Percentiles rank a stretch among this genome's conserved stretches.
These are phyloP conservation scores for Pythium aphanidermatum DNA, from an alignment of 352 stramenopile species.

Conservation along the genomic window DNA sequence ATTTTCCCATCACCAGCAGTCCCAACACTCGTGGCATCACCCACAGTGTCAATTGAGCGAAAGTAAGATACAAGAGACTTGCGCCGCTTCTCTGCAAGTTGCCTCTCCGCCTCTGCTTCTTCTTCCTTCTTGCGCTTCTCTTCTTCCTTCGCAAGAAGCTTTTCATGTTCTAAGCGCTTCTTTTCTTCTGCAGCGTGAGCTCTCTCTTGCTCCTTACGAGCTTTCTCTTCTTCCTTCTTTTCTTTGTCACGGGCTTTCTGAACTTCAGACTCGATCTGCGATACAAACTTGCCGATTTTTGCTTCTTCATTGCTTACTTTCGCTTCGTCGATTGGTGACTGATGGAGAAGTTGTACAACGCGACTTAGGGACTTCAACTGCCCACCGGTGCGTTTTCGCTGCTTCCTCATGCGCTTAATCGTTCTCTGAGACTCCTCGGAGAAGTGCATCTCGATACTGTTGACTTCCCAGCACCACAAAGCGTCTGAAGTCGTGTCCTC, in stretches of 20 bases:
- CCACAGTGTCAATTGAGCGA: slow-evolving; percentile 26
- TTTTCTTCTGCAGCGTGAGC: slow-evolving; percentile 44
- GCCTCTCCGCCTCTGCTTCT: slow-evolving; percentile 38
- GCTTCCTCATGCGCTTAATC: slow-evolving; percentile 74
- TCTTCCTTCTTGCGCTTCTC: slow-evolving; percentile 57
- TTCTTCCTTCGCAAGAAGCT: slow-evolving; percentile 50
- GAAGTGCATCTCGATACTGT: slow-evolving; percentile 69
- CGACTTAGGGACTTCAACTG: slow-evolving; percentile 65
- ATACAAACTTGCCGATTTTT: slow-evolving; percentile 74
- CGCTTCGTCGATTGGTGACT: slow-evolving; percentile 60
- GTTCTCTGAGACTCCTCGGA: slow-evolving; percentile 56
- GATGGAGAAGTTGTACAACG: slow-evolving; percentile 62
- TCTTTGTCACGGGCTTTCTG: slow-evolving; percentile 45
- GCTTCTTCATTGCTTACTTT: slow-evolving; percentile 79
- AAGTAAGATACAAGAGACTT: slow-evolving; percentile 70
- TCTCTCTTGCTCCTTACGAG: slow-evolving; percentile 60
- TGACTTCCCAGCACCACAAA: slow-evolving; percentile 83
- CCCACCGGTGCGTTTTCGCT: slow-evolving; percentile 65
- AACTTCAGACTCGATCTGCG: slow-evolving; percentile 53
- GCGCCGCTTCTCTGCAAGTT: slow-evolving; percentile 43
- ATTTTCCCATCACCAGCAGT: neutral
- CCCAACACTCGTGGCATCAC: neutral
- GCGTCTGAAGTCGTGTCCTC: slow-evolving; percentile 71
- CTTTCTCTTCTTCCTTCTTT: slow-evolving; percentile 20
- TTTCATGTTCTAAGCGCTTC: slow-evolving; percentile 46